Percentiles rank a stretch among this genome's conserved stretches.
Evolutionary conservation across 495 filamentous ascomycete genomes (phyloP).

Genomic region (Stereocaulon alpinum): DNA sequence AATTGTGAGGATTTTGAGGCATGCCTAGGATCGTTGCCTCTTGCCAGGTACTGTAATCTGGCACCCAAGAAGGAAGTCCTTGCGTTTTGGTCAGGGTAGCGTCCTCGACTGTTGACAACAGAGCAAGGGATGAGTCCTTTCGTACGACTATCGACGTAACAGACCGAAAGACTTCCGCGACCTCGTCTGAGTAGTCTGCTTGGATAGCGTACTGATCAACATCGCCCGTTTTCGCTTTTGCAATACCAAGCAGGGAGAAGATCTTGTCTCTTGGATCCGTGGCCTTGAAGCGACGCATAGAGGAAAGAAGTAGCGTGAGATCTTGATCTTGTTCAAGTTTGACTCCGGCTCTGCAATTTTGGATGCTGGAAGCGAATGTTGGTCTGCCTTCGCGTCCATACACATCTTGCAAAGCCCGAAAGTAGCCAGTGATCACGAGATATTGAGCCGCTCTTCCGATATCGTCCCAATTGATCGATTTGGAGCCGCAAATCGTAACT

Average conservation of each 20-base stretch:
- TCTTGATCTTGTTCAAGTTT: not conserved
- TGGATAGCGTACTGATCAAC: not conserved
- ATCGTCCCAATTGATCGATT: not conserved
- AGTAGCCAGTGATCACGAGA: not conserved
- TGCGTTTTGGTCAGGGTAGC: too few species aligned
- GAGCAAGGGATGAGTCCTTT: too few species aligned
- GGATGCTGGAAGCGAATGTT: not conserved
- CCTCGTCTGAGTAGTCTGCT: too few species aligned
- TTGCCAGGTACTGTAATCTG: not conserved
- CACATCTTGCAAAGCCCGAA: not conserved
- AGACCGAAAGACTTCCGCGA: too few species aligned
- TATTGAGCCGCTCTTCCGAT: not conserved
- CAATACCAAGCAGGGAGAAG: slow-evolving; percentile 22
- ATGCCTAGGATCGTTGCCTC: too few species aligned
- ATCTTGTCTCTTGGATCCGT: slow-evolving; percentile 24
- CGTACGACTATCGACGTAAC: too few species aligned
- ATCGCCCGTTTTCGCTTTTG: not conserved
- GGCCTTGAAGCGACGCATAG: slow-evolving; percentile 14
- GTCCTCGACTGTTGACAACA: too few species aligned
- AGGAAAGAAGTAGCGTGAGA: slow-evolving; percentile 12
- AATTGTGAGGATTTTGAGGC: too few species aligned
- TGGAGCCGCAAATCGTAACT: not conserved
- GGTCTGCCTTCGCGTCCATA: not conserved
- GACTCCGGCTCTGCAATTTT: not conserved
- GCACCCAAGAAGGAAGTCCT: not conserved